Evolutionary conservation across 352 stramenopile species (phyloP), one percentile per base, ranked within the genome.

Genomic region (Phytophthora tentaculata): DNA sequence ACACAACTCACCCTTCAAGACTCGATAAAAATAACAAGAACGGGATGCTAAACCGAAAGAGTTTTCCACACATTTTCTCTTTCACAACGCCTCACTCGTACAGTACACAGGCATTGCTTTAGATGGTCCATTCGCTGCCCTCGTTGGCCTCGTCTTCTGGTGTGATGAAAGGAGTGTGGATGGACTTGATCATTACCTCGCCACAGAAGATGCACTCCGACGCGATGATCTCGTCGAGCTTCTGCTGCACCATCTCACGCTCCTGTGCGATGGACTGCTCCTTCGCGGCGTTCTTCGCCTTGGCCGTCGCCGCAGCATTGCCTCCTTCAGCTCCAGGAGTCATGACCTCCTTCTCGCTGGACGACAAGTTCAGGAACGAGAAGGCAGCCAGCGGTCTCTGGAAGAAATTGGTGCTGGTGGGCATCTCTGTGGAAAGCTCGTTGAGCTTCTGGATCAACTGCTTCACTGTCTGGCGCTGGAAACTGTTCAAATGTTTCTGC

Each of bases 171-270:
- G 94, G 91, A 64, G 87, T 74, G 67, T 97, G 88, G 62, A 98
- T 96, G 50, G 91, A 98, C 73, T 98, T 94, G 73, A 98, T 98
- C 95, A 98, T 98, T 19, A 97, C 89, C 69, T 98, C 91, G 41
- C 95, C 94, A 68, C 95, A 98, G 63, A 98, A 96, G 67, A 97
- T 91, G 71, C 95, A 98, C 76, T 98, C 95, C 43, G 92, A 96
- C 23, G 95, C 94, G 37, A 98, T 90, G 71, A 97, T 98, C 53
- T 96, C 91, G 68, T 98, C 94, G 37, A 98, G 74, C 74, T 98
- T 96, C 54, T 95, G 82, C 78, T 98, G 88, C 41, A 97, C 80
- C 80, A 96, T 91, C 61, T 96, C 88, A n/a, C 87, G 84, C 61
- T 95, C 88, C 63, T 96, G 88, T 12, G 88, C 83, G 41, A 95